These are phyloP conservation scores for Marchantia polymorpha DNA, from an alignment of 225 moss, liverwort and hornwort species.

Conservation along the genomic window DNA sequence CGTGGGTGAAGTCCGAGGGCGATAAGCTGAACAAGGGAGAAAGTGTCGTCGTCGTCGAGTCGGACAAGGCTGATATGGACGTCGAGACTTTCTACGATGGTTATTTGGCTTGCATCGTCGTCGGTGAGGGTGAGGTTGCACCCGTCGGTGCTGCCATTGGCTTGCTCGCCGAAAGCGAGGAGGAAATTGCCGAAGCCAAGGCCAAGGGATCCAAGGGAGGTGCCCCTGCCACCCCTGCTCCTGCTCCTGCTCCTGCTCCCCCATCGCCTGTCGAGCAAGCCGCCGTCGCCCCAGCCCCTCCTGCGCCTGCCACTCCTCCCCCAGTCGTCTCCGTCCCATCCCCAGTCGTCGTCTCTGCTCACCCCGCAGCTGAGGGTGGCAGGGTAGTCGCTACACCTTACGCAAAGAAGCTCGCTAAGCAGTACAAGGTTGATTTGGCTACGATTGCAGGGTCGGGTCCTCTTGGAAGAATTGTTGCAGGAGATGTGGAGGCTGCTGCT, in stretches of 20 bases:
- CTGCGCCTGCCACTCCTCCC: slow-evolving; percentile 40
- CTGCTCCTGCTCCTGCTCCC: slow-evolving; percentile 35
- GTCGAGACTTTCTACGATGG: slow-evolving; percentile 99
- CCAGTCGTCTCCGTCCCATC: slow-evolving; percentile 52
- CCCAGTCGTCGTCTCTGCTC: slow-evolving; percentile 33
- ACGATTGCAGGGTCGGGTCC: slow-evolving; percentile 79
- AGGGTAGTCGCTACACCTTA: slow-evolving; percentile 91
- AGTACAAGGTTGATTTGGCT: slow-evolving; percentile 76
- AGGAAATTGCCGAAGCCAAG: slow-evolving; percentile 86
- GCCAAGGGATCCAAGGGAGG: slow-evolving; percentile 40
- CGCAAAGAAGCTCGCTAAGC: slow-evolving; percentile 97
- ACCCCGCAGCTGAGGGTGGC: slow-evolving; percentile 47
- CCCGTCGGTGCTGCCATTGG: slow-evolving; percentile 96
- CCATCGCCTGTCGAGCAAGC: slow-evolving; percentile 51
- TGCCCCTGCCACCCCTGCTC: slow-evolving; percentile 25
- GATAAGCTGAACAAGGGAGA: slow-evolving; percentile 97
- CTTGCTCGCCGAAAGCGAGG: slow-evolving; percentile 85
- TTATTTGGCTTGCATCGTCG: slow-evolving; percentile 85
- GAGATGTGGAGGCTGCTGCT: slow-evolving; percentile 80
- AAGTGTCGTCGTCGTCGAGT: slow-evolving; percentile 98
- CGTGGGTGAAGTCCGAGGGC: slow-evolving; percentile 96
- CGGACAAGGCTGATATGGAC: slow-evolving; percentile 98
- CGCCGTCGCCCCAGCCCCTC: slow-evolving; percentile 44
- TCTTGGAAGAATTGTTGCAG: slow-evolving; percentile 71
- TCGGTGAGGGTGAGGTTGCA: slow-evolving; percentile 83